Evolutionary conservation across 805 yeast genomes (phyloP), one percentile per base, ranked within the genome.

Genomic region (Myxozyma monticola): DNA sequence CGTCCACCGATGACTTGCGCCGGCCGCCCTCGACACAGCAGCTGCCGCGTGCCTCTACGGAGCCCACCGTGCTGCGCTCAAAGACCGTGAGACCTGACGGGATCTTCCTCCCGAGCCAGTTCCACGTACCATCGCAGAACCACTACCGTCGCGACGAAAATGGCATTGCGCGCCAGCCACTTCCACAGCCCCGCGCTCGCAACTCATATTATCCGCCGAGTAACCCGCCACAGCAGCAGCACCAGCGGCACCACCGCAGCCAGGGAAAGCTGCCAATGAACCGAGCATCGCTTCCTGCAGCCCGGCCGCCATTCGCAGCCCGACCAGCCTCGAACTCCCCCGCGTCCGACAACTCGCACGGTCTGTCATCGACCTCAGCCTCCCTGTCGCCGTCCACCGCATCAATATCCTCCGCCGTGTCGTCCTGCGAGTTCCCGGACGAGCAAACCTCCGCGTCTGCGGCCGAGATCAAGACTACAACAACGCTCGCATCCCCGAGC

Each of bases 171-270:
- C 22, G 47, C 8, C 22, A 43, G 21, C 41, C 47, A 4, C 36
- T 43, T 15, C 47, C 47, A 14, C 47, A 43, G 41, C 47, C 47
- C 14, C 34, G 18, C 7, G 38, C 45, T 17, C 37, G 45, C 9
- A 25, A 37, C 39, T 22, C n/a, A n/a, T n/a, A n/a, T n/a, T n/a
- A n/a, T n/a, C n/a, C n/a, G n/a, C n/a, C n/a, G n/a, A n/a, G n/a
- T n/a, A n/a, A n/a, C n/a, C n/a, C n/a, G n/a, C n/a, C n/a, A n/a
- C n/a, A n/a, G n/a, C n/a, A n/a, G n/a, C n/a, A n/a, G n/a, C n/a
- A n/a, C n/a, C n/a, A n/a, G n/a, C n/a, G n/a, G n/a, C n/a, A n/a
- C n/a, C n/a, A n/a, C n/a, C n/a, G n/a, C n/a, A n/a, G n/a, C n/a
- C n/a, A n/a, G n/a, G n/a, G n/a, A n/a, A n/a, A n/a, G n/a, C n/a